A percentile compares a stretch with the other conserved stretches of the same genome.
Conservation (phyloP, 352 stramenopile species). For the Pythium apleroticum region DNA sequence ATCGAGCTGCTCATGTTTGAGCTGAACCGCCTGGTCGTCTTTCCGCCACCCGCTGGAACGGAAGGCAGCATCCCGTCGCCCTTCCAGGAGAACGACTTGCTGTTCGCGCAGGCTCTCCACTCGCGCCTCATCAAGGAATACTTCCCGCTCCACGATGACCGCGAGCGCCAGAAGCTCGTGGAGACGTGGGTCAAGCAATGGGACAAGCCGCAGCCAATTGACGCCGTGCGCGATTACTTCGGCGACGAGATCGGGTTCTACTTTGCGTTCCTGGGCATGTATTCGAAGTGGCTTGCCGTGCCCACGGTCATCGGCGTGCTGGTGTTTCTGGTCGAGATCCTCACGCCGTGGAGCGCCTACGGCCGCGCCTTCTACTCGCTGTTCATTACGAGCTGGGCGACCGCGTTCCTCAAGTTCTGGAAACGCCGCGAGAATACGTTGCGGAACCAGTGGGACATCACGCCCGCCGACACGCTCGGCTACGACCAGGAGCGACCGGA, state of each 20-base stretch:
- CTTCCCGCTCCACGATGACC: conserved; percentile 76
- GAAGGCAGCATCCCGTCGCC: conserved; percentile 41
- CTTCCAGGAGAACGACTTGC: conserved; percentile 66
- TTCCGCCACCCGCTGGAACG: conserved; percentile 19
- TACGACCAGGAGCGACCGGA: conserved; percentile 61
- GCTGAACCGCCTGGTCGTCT: conserved; percentile 54
- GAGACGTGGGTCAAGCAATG: conserved; percentile 79
- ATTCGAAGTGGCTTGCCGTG: conserved; percentile 92
- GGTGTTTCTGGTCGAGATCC: conserved; percentile 86
- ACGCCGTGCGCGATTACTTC: conserved; percentile 73
- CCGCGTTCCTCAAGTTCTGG: conserved; percentile 90
- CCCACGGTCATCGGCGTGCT: conserved; percentile 86
- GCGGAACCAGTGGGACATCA: conserved; percentile 85
- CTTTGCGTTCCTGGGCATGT: conserved; percentile 97
- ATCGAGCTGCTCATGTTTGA: conserved; percentile 80
- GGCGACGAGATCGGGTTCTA: conserved; percentile 95
- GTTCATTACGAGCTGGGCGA: conserved; percentile 90
- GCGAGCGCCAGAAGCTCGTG: conserved; percentile 62
- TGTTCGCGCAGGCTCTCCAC: conserved; percentile 73
- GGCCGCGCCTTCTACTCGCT: conserved; percentile 83
- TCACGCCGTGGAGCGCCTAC: conserved; percentile 53
- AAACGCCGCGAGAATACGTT: conserved; percentile 87
- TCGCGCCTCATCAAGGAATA: conserved; percentile 62
- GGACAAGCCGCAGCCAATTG: conserved; percentile 53
- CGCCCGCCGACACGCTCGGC: conserved; percentile 34